Evolutionary conservation across 257 asterid species (phyloP), one percentile per base, ranked within the genome.

Genomic region (Handroanthus guayacan): DNA sequence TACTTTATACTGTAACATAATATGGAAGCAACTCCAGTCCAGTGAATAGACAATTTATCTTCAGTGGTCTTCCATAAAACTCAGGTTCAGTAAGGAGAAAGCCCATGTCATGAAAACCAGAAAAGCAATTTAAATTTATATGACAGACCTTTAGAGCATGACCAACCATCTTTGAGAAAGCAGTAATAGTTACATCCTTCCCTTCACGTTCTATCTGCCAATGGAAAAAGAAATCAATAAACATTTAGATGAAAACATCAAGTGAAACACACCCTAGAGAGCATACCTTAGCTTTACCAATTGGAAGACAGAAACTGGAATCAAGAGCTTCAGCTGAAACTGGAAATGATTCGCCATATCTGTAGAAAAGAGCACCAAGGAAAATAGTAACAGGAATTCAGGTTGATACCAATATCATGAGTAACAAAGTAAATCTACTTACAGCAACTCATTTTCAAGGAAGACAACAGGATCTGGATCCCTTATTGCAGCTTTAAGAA

Each of bases 91-190:
- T 14, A 5, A 75, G 43, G 31, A 44, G 50, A 41, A 67, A 41
- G 5, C 56, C 16, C 39, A 17, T 68, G 10, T 52, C 67, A 62
- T 48, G 34, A 64, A 71, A 48, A 8, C 25, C 31, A 48, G 67
- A 31, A 50, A 12, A 76, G 38, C 11, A 63, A 69, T 47, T 62
- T 61, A 56, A 72, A 70, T 50, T 55, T 60, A 16, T 62, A 80
- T 63, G 74, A 75, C 90, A 78, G 13, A 89, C 95, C 97, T 90
- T 80, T 51, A 88, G 91, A 17, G 94, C 90, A 80, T 80, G 84
- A 74, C 92, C 96, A 44, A 92, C 97, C 96, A 92, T 92, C 84
- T 88, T 92, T 62, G 97, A 90, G 84, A 88, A 92, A 77, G 94
- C 90, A 51, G 92, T 82, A 77, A 92, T 87, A 1, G 96, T 92